phyloP scores from a whole-genome alignment of 495 filamentous ascomycete genomes.

The Penicillium herquei region DNA sequence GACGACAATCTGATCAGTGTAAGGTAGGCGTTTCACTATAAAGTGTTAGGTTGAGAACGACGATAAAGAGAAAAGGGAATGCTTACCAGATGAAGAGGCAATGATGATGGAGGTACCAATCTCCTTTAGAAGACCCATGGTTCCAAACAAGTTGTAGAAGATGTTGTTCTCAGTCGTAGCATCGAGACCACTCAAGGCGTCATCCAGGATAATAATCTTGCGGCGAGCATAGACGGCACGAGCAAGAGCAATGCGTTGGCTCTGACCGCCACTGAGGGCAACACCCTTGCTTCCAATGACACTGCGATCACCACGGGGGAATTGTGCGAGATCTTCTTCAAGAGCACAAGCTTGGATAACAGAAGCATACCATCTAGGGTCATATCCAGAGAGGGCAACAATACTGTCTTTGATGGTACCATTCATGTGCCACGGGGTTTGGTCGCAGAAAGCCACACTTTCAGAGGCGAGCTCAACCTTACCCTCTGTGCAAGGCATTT shows the following conservation, averaged over 20 bases:
- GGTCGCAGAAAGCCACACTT: conserved; percentile 53
- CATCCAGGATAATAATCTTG: conserved; percentile 56
- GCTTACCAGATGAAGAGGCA: conserved; percentile 40
- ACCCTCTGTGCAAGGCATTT: conserved; percentile 47
- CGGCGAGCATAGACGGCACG: conserved; percentile 56
- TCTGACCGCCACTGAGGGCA: conserved; percentile 64
- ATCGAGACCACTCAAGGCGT: conserved; percentile 62
- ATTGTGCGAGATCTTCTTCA: conserved; percentile 51
- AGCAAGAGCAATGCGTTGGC: conserved; percentile 61
- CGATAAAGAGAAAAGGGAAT: not conserved
- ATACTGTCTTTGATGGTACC: conserved; percentile 59
- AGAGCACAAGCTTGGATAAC: conserved; percentile 67
- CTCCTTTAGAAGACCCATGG: conserved; percentile 51
- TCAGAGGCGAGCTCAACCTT: conserved; percentile 32
- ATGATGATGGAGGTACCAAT: conserved; percentile 51
- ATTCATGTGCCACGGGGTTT: conserved; percentile 56
- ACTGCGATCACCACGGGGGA: conserved; percentile 58
- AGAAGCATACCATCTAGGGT: conserved; percentile 58
- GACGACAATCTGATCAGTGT: conserved; percentile 52
- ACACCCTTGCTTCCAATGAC: conserved; percentile 64
- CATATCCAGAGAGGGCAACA: conserved; percentile 49
- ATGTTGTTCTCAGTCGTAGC: conserved; percentile 58
- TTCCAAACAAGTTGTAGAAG: conserved; percentile 55
- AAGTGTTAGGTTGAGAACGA: too few relatives aligned
- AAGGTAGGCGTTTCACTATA: conserved; percentile 45